Percentiles rank a stretch among this genome's conserved stretches.
Evolutionary conservation across 1,139 yeast species (phyloP).

Genomic region (Protomyces arabidopsidicola): DNA sequence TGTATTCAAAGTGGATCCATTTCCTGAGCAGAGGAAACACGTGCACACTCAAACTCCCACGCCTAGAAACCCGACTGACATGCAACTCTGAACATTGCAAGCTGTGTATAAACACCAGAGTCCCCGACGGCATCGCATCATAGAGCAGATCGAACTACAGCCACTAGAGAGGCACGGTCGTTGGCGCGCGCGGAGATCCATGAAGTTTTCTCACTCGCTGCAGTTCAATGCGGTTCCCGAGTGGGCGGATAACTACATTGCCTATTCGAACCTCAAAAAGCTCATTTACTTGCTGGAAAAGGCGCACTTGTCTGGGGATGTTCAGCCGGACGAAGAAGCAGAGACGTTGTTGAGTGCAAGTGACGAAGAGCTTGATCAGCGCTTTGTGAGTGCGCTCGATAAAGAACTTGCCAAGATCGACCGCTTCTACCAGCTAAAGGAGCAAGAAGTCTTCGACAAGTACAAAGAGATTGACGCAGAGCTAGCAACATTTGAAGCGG

Average conservation of each 20-base stretch:
- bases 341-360: slow-evolving; percentile 39
- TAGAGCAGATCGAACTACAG: neutral
- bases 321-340: slow-evolving; percentile 39
- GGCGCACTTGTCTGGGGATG: slow-evolving; percentile 35
- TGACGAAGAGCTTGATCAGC: slow-evolving; percentile 48
- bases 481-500: slow-evolving; percentile 37
- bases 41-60: no score
- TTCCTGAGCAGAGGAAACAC: no score
- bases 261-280: slow-evolving; percentile 47
- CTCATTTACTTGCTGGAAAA: slow-evolving; percentile 50
- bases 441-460: slow-evolving; percentile 47
- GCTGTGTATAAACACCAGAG: no score
- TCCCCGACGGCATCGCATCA: neutral
- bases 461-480: slow-evolving; percentile 49
- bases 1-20: no score
- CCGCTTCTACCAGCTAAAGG: slow-evolving; percentile 51
- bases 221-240: slow-evolving; percentile 79
- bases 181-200: slow-evolving; percentile 34
- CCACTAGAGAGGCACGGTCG: neutral
- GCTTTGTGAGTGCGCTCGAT: slow-evolving; percentile 52
- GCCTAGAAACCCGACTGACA: no score
- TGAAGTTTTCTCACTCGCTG: slow-evolving; percentile 71
- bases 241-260: slow-evolving; percentile 65
- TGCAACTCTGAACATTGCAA: no score
- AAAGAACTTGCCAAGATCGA: slow-evolving; percentile 55